Evolutionary conservation across 2,329 filamentous ascomycete species (phyloP), one percentile per base, ranked within the genome.

Genomic region (Rasamsonia emersonii): DNA sequence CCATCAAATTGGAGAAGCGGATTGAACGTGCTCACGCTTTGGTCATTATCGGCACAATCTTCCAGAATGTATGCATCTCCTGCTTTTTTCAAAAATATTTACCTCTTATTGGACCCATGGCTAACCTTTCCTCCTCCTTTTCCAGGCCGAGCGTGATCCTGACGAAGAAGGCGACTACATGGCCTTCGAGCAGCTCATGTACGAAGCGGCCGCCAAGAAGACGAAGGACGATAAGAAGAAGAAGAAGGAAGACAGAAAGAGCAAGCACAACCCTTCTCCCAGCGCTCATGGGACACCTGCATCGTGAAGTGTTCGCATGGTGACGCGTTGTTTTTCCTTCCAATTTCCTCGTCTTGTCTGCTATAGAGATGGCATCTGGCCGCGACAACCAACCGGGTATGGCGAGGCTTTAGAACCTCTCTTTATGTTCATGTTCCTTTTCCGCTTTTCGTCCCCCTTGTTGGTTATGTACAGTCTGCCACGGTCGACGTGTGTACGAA

Each of bases 141-240:
- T 24, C 28, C 45, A 95, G 88, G 85, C 89, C 24, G 74, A 82
- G 58, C 79, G 91, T 41, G 82, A 89, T 33, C 82, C 89, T 24
- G 91, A 98, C 43, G 91, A 98, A 66, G 91, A 98, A 62, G 89
- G 91, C 43, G 91, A 96, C 51, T 96, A 93, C 63, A 93, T 98
- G 76, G 88, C 89, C 10, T 98, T 98, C 47, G 91, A 98, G 59
- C 86, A 96, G 61, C 78, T 98, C 35, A 93, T 98, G 60, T 88
- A 91, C 30, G 91, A 98, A 57, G 89, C 89, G 4, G 86, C 88
- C 36, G 82, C 86, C 33, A 96, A 96, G 73, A 94, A 95, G 64
- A 86, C 91, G 44, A 72, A 75, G 52, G 73, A 79, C 51, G 79
- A 86, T 57, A 82, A 89, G 50, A 76, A 83, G 35, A 81, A 86